A percentile compares a stretch with the other conserved stretches of the same genome.
Evolutionary conservation across 441 rosid genomes (phyloP).

Genomic region (Populus hybrid): DNA sequence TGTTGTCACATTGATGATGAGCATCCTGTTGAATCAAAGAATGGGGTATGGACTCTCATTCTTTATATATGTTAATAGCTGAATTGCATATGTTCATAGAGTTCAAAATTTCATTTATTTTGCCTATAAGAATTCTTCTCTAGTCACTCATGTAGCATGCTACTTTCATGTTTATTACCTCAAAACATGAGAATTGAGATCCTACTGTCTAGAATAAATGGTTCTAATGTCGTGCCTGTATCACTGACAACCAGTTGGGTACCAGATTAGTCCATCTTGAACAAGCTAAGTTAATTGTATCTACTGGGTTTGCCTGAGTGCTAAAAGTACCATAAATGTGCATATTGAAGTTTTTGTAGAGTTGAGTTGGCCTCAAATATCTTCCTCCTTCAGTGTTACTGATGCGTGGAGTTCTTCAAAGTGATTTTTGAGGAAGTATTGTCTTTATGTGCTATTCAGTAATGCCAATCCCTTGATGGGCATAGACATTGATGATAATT

Average conservation of each 20-base stretch:
- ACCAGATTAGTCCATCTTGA: neutral
- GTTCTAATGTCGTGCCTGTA: neutral
- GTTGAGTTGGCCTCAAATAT: neutral
- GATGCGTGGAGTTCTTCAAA: neutral
- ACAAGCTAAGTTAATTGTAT: neutral
- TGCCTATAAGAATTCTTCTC: constrained; percentile 4
- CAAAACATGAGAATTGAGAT: neutral
- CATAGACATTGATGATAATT: neutral
- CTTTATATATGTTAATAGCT: constrained; percentile 4
- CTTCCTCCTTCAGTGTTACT: neutral
- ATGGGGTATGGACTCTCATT: constrained; percentile 53
- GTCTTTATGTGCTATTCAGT: neutral
- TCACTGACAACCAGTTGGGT: neutral
- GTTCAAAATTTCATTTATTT: neutral
- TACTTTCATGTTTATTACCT: constrained; percentile 2
- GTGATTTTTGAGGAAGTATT: constrained; percentile 3
- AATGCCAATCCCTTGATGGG: neutral
- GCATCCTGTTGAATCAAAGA: constrained; percentile 80
- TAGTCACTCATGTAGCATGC: neutral
- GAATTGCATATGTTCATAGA: neutral
- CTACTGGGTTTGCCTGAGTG: neutral
- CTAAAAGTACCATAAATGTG: neutral
- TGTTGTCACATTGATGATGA: constrained; percentile 98
- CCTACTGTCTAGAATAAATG: neutral
- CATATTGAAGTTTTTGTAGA: neutral